Conservation (phyloP, 2,329 filamentous ascomycete genomes). For the Colletotrichum limetticola region DNA sequence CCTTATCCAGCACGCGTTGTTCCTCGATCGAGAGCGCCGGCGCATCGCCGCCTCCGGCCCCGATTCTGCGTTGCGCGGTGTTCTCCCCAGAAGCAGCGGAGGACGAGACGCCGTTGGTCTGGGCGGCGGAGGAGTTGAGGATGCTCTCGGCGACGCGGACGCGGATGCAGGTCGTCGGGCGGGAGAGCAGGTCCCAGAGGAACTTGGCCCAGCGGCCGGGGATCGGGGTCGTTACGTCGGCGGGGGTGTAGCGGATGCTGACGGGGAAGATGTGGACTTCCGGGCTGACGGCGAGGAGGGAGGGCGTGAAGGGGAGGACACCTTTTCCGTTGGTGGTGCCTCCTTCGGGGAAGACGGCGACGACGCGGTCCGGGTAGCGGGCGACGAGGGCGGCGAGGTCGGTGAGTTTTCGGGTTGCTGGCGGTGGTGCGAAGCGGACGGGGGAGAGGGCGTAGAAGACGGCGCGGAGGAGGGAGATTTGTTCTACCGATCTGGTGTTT, state of each 20-base stretch:
- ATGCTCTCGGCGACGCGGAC: conserved; percentile 88
- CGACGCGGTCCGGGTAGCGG: conserved; percentile 77
- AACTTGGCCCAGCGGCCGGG: conserved; percentile 79
- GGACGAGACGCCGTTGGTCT: conserved; percentile 47
- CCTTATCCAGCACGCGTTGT: conserved; percentile 76
- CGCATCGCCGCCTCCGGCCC: conserved; percentile 39
- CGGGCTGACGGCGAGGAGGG: conserved; percentile 74
- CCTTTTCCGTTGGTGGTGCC: conserved; percentile 94
- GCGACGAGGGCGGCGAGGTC: conserved; percentile 72
- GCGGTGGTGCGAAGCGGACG: conserved; percentile 60
- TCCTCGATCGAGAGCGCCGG: conserved; percentile 64
- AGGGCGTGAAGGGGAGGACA: conserved; percentile 85
- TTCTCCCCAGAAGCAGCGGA: conserved; percentile 38
- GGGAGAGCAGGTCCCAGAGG: conserved; percentile 86
- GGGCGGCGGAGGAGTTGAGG: conserved; percentile 57
- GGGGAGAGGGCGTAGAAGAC: conserved; percentile 77
- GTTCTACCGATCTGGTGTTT: conserved; percentile 76
- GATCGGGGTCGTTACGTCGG: conserved; percentile 90
- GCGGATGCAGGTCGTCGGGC: conserved; percentile 88
- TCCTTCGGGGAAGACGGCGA: conserved; percentile 93
- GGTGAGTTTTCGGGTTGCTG: conserved; percentile 59
- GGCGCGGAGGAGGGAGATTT: conserved; percentile 80
- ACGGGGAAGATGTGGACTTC: conserved; percentile 87
- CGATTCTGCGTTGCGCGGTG: conserved; percentile 44
- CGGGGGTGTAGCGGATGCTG: conserved; percentile 87